A percentile compares a stretch with the other conserved stretches of the same genome.
These are phyloP conservation scores for Clarkia xantiana DNA, from an alignment of 345 rosid genomes.

Conservation along the genomic window DNA sequence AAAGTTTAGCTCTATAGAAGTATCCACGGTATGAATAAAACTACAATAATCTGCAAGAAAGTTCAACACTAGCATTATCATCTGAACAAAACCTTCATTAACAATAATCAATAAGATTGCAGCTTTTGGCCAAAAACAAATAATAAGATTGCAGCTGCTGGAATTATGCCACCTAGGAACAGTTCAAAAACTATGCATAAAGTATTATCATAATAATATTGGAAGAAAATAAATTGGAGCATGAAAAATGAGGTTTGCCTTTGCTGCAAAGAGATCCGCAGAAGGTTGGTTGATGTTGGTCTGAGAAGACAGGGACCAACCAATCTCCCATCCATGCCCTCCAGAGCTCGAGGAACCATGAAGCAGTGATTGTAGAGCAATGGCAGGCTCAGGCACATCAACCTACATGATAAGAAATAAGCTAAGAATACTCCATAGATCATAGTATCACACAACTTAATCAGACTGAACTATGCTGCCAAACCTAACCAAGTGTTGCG, in stretches of 20 bases:
- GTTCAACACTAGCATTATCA: too few species aligned
- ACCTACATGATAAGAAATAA: constrained; percentile 34
- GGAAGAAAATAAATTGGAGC: neutral
- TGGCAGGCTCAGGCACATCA: constrained; percentile 63
- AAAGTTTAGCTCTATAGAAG: too few species aligned
- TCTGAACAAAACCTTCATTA: too few species aligned
- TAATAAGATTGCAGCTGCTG: too few species aligned
- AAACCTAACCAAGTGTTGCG: too few species aligned
- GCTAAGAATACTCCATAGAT: neutral
- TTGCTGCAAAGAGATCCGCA: constrained; percentile 16
- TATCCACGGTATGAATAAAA: too few species aligned
- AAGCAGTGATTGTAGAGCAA: constrained; percentile 57
- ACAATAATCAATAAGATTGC: too few species aligned
- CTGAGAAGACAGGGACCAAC: constrained; percentile 74
- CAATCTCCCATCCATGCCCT: constrained; percentile 81
- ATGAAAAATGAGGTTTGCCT: constrained; percentile 13
- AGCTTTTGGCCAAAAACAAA: too few species aligned
- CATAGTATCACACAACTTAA: neutral
- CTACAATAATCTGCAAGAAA: too few species aligned
- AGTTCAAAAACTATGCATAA: too few species aligned
- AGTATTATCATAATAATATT: neutral
- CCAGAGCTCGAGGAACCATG: constrained; percentile 54
- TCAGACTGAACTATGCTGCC: too few species aligned
- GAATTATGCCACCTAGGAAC: too few species aligned
- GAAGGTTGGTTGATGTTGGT: constrained; percentile 26